Base-by-base conservation (phyloP, 139 green algal species). In the Penium margaritaceum region DNA sequence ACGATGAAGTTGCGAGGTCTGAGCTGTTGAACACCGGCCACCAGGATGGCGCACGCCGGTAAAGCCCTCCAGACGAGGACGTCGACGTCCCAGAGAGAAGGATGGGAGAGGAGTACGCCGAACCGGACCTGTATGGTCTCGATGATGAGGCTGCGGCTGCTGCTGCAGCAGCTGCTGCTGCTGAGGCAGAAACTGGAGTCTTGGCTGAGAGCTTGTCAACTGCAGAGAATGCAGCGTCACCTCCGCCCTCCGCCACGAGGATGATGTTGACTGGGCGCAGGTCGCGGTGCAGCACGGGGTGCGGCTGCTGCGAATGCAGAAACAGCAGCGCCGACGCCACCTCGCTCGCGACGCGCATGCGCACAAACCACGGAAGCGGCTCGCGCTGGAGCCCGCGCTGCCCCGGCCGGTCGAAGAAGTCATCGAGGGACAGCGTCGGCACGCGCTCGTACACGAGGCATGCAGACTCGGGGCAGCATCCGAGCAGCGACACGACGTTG, bases 211-310 rank as follows among this genome's bases (percentile, higher is more conserved):
- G n/a, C n/a, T n/a, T n/a, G n/a, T n/a, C n/a, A n/a, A n/a, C n/a
- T n/a, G n/a, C n/a, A n/a, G n/a, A n/a, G n/a, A n/a, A n/a, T n/a
- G 41, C 41, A 12, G 9, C 41, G 9, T 51, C 9, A 7, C 41
- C 41, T 33, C 17, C 51, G 24, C 2, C 21, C 47, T 27, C 47
- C 47, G 21, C 47, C 19, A 15, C 21, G 30, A 77, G 57, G 30
- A 77, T 15, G 57, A 77, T 71, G 60, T 77, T 77, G 7, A 62
- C 70, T 21, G 70, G 70, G 15, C 58, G 35, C 5, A 77, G 32
- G 19, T 71, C 60, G 15, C 60, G 39, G 36, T 77, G 70, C 4
- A 77, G 32, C 32, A 77, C 34, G 27, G 64, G 64, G 41, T 57
- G 35, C 2, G 70, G 70, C 60, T 75, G 27, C 35, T 75, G 58